Base-by-base conservation (phyloP, 148 eudicot genomes). In the Pouteria glomerata region DNA sequence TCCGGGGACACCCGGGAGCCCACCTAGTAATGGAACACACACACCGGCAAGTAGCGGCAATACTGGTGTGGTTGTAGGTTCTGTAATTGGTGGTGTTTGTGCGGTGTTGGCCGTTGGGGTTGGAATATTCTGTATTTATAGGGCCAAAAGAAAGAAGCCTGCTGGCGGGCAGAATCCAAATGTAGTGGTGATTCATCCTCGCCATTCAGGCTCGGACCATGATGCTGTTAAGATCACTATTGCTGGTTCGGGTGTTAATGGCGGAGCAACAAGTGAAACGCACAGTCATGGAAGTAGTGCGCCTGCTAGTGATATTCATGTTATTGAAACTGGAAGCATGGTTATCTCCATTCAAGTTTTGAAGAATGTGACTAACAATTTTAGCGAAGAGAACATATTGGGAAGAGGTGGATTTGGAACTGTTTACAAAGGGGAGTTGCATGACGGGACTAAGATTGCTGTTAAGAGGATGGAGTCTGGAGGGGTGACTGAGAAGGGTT, bases 401-500 rank as follows among this genome's bases (percentile, higher is more conserved):
- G 90, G 90, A 11, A 59, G 74, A 70, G 88, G 90, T 16, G 88
- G 91, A 33, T 87, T 87, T 42, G 91, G 91, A 27, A 80, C 80
- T 8, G 91, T 87, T 59, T 87, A 87, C 74, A 85, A 79, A 69
- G 91, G 91, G 0, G 85, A 81, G 59, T 74, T 87, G 58, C 82
- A 77, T 41, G 91, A 87, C 60, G 91, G 91, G 37, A 85, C 91
- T 24, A 79, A 80, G 30, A 83, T 87, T 60, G 91, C 87, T 13
- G 91, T 87, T 4, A 87, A 87, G 66, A 80, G 90, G 56, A 87
- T 87, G 90, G 84, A 84, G 57, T 80, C 86, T 2, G 82, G 82
- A 26, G 82, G 73, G 24, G 62, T 85, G 68, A 79, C 79, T 3
- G 81, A 76, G 1, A 87, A 87, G 69, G 91, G 89, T 13, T 69